Conservation (phyloP, 352 stramenopile species). For the Thalassiosira hispida region DNA sequence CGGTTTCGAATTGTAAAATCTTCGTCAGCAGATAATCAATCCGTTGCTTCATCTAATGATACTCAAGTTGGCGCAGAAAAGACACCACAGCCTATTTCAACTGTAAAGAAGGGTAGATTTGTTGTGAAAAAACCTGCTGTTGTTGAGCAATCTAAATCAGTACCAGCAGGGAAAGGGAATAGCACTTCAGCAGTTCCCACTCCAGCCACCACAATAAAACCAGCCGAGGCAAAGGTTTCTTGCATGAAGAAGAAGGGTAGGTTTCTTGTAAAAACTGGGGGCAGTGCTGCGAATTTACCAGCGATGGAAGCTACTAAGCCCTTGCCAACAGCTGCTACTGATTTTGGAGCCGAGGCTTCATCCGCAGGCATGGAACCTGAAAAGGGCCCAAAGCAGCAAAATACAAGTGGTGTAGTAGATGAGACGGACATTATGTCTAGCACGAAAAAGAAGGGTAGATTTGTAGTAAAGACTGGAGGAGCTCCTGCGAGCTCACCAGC, state of each 20-base stretch:
- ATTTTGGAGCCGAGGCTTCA: constrained; percentile 9
- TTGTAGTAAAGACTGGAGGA: constrained; percentile 52
- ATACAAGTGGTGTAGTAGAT: background rate
- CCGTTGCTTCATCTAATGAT: background rate
- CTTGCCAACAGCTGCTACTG: background rate
- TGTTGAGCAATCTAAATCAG: background rate
- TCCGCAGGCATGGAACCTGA: background rate
- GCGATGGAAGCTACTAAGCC: background rate
- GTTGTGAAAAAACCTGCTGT: constrained; percentile 41
- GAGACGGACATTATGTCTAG: background rate
- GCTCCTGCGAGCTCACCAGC: background rate
- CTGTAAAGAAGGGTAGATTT: constrained; percentile 48
- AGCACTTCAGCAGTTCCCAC: background rate
- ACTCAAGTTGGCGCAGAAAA: background rate
- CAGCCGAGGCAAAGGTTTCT: background rate
- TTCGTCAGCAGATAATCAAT: constrained; percentile 7
- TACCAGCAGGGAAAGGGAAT: background rate
- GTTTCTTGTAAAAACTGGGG: constrained; percentile 37
- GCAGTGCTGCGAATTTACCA: constrained; percentile 17
- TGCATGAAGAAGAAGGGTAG: constrained; percentile 42
- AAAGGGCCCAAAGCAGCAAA: background rate
- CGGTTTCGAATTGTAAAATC: constrained; percentile 50
- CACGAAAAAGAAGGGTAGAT: constrained; percentile 59
- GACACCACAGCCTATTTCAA: constrained; percentile 1
- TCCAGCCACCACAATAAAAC: background rate